These are phyloP conservation scores for Carex parvula DNA, from an alignment of 176 grass and related monocot species.

Conservation along the genomic window DNA sequence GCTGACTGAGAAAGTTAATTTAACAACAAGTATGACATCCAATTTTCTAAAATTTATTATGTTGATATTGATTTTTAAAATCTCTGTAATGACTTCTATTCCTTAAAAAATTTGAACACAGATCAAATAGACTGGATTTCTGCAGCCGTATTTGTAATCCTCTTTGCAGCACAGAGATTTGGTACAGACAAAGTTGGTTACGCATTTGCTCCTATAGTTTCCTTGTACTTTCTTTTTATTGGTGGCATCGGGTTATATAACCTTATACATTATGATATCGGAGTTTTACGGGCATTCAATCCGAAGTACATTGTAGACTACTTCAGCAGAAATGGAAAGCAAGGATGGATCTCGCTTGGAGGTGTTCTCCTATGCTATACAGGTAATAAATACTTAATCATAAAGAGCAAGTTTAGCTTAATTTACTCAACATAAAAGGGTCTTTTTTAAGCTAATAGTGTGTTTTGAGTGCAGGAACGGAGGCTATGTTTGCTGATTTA, in stretches of 20 bases:
- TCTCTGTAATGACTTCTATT: neutral
- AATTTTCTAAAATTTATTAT: neutral
- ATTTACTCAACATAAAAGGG: neutral
- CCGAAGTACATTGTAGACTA: constrained; percentile 49
- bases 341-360: constrained; percentile 64
- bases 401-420: neutral
- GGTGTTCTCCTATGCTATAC: constrained; percentile 54
- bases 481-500: constrained; percentile 65
- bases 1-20: constrained; percentile 44
- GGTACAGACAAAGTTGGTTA: constrained; percentile 70
- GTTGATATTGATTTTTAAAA: neutral
- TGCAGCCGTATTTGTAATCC: constrained; percentile 35
- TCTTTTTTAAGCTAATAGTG: neutral
- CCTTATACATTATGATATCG: constrained; percentile 35
- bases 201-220: constrained; percentile 55
- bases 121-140: constrained; percentile 47
- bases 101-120: constrained; percentile 9
- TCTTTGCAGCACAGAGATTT: constrained; percentile 47
- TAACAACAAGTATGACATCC: constrained; percentile 27
- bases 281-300: constrained; percentile 49
- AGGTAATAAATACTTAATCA: constrained; percentile 15
- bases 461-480: constrained; percentile 37
- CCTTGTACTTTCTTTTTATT: constrained; percentile 51
- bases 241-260: constrained; percentile 47
- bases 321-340: constrained; percentile 50